Evolutionary conservation across 2,329 filamentous ascomycete genomes (phyloP).

Genomic region (Colletotrichum ledebouriae): DNA sequence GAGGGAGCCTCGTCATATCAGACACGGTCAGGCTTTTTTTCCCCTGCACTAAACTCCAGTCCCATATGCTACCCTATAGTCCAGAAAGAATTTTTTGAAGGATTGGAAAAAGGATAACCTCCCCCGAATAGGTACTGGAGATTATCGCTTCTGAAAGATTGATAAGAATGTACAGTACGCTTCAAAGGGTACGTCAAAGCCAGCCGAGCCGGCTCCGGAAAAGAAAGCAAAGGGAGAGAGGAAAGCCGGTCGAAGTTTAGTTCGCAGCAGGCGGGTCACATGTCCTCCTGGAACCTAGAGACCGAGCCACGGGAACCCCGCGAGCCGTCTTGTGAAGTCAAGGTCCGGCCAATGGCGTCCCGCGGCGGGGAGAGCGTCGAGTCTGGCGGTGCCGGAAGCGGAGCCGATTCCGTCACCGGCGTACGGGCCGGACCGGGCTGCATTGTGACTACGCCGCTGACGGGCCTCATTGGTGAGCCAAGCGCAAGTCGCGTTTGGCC

Average conservation of each 20-base stretch:
- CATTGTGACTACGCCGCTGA: conserved; percentile 72
- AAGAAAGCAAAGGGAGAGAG: conserved; percentile 3
- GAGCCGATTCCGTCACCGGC: conserved; percentile 68
- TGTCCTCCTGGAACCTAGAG: conserved; percentile 58
- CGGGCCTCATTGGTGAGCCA: conserved; percentile 70
- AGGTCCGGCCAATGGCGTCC: conserved; percentile 56
- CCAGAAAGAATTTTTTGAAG: conserved; percentile 9
- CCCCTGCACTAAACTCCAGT: conserved; percentile 30
- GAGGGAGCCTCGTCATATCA: conserved; percentile 13
- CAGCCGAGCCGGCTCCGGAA: conserved; percentile 25
- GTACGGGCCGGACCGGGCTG: conserved; percentile 76
- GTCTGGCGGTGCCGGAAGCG: conserved; percentile 56
- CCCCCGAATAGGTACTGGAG: conserved; percentile 32
- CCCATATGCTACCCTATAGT: conserved; percentile 40
- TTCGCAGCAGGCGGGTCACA: conserved; percentile 44
- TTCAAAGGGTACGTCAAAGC: conserved; percentile 26
- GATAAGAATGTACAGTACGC: conserved; percentile 40
- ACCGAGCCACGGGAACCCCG: conserved; percentile 50
- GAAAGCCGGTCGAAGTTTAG: neutral
- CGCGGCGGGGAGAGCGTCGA: conserved; percentile 43
- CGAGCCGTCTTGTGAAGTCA: conserved; percentile 52
- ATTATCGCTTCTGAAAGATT: conserved; percentile 38
- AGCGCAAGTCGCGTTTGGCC: conserved; percentile 60
- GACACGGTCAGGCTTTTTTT: neutral
- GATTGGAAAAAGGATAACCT: neutral